Evolutionary conservation across 257 asterid genomes (phyloP).

Genomic region (Fraxinus americana): DNA sequence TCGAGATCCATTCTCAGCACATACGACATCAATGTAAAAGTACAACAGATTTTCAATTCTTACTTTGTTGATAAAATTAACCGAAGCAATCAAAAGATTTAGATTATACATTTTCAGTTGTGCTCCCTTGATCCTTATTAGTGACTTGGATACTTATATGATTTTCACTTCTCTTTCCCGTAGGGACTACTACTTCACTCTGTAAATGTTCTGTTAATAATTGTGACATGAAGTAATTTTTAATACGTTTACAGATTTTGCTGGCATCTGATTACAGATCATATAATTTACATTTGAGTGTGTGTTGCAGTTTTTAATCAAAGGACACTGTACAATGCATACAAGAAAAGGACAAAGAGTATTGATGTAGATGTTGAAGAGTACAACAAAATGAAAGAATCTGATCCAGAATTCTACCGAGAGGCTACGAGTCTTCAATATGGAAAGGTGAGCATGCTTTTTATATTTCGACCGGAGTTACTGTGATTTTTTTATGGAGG

Average conservation of each 20-base stretch:
- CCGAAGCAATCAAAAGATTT: too few species aligned
- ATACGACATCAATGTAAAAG: not conserved
- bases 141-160: not conserved
- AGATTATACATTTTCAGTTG: not conserved
- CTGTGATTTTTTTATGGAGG: not conserved
- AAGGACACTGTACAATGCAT: conserved; percentile 74
- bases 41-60: not conserved
- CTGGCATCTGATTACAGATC: not conserved
- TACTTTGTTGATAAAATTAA: not conserved
- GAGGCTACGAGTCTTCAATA: conserved; percentile 96
- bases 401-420: conserved; percentile 92
- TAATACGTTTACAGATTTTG: not conserved
- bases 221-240: not conserved
- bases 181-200: not conserved
- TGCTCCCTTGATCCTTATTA: not conserved
- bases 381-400: conserved; percentile 77
- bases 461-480: not conserved
- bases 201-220: not conserved
- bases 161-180: not conserved
- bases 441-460: conserved; percentile 62
- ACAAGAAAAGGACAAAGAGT: conserved; percentile 80
- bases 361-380: conserved; percentile 67
- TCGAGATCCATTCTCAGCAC: not conserved
- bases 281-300: not conserved
- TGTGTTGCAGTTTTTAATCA: conserved; percentile 74